Evolutionary conservation across 1,284 basidiomycete species (phyloP).

Genomic region (Ustilago hordei): DNA sequence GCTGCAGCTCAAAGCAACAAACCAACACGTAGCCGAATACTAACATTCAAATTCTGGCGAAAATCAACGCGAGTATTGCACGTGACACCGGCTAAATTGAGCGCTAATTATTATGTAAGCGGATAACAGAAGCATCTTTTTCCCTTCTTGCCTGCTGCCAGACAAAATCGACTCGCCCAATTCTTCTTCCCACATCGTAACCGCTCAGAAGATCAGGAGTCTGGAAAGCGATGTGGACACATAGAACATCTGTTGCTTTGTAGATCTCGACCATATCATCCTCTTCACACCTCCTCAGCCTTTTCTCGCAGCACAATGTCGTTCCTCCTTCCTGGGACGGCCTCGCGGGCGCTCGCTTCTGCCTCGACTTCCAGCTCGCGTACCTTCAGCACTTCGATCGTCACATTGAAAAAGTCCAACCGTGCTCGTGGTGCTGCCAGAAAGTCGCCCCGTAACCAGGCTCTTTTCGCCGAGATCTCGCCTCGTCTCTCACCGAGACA

Average conservation of each 20-base stretch:
- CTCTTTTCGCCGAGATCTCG: conserved; percentile 33
- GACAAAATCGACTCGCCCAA: conserved; percentile 10
- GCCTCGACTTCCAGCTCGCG: conserved; percentile 31
- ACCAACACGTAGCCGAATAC: conserved; percentile 1
- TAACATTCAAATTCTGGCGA: neutral
- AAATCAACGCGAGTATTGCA: conserved; percentile 27
- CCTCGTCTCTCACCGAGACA: conserved; percentile 28
- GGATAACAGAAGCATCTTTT: neutral
- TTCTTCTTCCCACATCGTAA: conserved; percentile 19
- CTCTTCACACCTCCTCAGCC: neutral
- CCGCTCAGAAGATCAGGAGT: neutral
- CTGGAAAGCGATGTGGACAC: neutral
- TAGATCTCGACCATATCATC: conserved; percentile 3
- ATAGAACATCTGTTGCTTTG: neutral
- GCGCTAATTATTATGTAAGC: conserved; percentile 26
- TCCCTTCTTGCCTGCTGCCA: neutral
- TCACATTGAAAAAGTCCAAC: conserved; percentile 48
- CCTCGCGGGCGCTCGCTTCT: conserved; percentile 18
- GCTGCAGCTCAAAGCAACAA: conserved; percentile 1
- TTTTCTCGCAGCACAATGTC: conserved; percentile 16
- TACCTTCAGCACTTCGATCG: conserved; percentile 40
- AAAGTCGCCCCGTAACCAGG: conserved; percentile 50
- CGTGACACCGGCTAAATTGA: conserved; percentile 15
- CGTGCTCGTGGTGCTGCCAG: conserved; percentile 53
- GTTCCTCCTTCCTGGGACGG: conserved; percentile 15